Evolutionary conservation across 805 yeast genomes (phyloP).

Genomic region (Sugiyamaella chiloensis): DNA sequence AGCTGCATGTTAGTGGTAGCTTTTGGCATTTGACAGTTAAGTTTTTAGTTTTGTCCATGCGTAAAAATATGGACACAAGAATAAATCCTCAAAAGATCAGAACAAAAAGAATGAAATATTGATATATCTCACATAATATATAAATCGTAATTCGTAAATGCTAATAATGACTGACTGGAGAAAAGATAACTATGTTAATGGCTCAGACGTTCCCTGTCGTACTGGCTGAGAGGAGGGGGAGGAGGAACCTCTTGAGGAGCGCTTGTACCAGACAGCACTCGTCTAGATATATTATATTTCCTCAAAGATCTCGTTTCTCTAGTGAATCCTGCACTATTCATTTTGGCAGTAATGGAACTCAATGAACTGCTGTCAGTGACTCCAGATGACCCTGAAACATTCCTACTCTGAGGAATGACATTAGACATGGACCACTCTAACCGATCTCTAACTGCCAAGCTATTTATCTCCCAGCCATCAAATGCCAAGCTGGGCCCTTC

Average conservation of each 20-base stretch:
- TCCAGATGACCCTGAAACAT: slow-evolving; percentile 13
- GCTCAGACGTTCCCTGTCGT: slow-evolving; percentile 20
- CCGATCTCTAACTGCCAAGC: slow-evolving; percentile 16
- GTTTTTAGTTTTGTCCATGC: no score
- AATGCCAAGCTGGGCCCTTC: slow-evolving; percentile 6
- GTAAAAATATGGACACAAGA: no score
- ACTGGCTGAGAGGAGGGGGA: slow-evolving; percentile 16
- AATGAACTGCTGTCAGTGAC: slow-evolving; percentile 8
- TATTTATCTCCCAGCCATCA: slow-evolving; percentile 23
- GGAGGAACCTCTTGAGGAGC: no score
- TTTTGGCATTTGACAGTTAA: no score
- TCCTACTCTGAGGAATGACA: slow-evolving; percentile 11
- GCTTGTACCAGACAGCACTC: neutral
- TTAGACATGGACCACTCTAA: slow-evolving; percentile 18
- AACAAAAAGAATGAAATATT: no score
- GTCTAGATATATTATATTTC: neutral
- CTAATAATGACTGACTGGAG: no score
- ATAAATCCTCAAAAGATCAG: no score
- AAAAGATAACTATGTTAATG: neutral
- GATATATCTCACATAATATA: no score
- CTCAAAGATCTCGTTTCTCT: slow-evolving; percentile 9
- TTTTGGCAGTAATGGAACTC: slow-evolving; percentile 10
- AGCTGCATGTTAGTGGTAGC: no score
- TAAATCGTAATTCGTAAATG: slow-evolving; percentile 1
- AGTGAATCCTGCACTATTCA: slow-evolving; percentile 22